phyloP scores from a whole-genome alignment of 495 filamentous ascomycete genomes.

The Opeltia flavorubescens region DNA sequence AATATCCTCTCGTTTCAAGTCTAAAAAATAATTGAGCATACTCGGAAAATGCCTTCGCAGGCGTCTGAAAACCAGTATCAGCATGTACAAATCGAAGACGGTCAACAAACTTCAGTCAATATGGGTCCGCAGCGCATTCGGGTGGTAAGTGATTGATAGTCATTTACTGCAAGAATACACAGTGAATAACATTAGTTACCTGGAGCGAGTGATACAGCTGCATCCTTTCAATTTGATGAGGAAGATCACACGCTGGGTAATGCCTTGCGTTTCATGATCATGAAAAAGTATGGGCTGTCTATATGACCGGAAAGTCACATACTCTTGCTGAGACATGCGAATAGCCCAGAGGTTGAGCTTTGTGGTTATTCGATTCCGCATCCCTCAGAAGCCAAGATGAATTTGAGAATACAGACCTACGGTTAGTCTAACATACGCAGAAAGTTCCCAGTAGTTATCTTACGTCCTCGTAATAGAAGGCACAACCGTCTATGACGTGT shows the following conservation, averaged over 20 bases:
- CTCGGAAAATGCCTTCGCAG: neutral
- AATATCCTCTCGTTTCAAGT: too few relatives aligned
- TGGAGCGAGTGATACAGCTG: constrained; percentile 54
- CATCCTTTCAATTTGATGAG: constrained; percentile 75
- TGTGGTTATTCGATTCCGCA: constrained; percentile 97
- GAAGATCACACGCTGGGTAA: constrained; percentile 96
- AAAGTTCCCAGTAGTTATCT: constrained; percentile 7
- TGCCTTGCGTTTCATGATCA: constrained; percentile 84
- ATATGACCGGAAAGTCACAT: neutral
- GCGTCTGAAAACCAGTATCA: neutral
- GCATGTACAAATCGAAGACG: neutral
- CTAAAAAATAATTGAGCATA: too few relatives aligned
- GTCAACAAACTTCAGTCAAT: neutral
- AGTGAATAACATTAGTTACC: constrained; percentile 36
- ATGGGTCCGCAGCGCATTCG: constrained; percentile 19
- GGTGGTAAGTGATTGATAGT: too few relatives aligned
- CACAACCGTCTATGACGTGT: constrained; percentile 64
- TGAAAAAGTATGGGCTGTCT: constrained; percentile 73
- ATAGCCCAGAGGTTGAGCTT: constrained; percentile 85
- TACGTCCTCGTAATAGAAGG: constrained; percentile 37
- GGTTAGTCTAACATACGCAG: constrained; percentile 39
- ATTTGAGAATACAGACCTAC: constrained; percentile 89
- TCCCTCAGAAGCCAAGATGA: constrained; percentile 92
- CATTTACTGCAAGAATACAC: neutral
- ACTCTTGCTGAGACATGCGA: constrained; percentile 1